Base-by-base conservation (phyloP, 495 filamentous ascomycete species). In the Hamigera avellanea region DNA sequence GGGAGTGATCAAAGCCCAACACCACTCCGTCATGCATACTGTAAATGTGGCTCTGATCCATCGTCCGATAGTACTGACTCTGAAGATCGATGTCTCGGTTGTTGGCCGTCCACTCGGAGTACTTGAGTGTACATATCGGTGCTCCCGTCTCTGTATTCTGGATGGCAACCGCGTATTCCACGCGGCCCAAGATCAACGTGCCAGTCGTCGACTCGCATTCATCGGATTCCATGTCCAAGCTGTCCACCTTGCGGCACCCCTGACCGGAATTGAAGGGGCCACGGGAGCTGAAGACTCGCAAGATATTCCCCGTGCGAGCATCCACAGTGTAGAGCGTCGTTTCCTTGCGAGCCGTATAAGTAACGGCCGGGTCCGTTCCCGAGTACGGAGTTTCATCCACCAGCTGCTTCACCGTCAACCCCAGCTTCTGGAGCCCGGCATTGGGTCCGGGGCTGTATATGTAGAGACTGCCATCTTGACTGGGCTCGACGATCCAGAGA, bases 401-500 rank as follows among this genome's bases (percentile, higher is more conserved):
- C 39, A 95, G 53, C 40, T 81, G 69, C 61, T 87, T 91, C 53
- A 95, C 85, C 0, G 86, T 83, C 42, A 80, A 56, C 26, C 71
- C 77, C 19, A 84, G 55, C 44, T 71, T 74, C 54, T 82, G 69
- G 35, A 80, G 46, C 9, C 72, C 75, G 19, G 81, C 59, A 14
- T 73, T 57, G 0, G 67, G 66, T 3, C 67, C 73, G 8, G 75
- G 83, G 21, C 73, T 75, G 66, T 89, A 93, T 15, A 93, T 75
- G 44, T 91, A 95, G n/a, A 98, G 68, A 49, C 73, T 77, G 2
- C 91, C 91, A 56, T 93, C 81, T 40, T 80, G 73, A 36, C 76
- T 91, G 7, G 91, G 91, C 53, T 96, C 93, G 32, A 98, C 85
- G 33, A 95, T 86, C 91, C 91, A 98, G n/a, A 93, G 56, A 41